Conservation (phyloP, 1,139 yeast genomes). For the Saccharomyces hybrid region DNA sequence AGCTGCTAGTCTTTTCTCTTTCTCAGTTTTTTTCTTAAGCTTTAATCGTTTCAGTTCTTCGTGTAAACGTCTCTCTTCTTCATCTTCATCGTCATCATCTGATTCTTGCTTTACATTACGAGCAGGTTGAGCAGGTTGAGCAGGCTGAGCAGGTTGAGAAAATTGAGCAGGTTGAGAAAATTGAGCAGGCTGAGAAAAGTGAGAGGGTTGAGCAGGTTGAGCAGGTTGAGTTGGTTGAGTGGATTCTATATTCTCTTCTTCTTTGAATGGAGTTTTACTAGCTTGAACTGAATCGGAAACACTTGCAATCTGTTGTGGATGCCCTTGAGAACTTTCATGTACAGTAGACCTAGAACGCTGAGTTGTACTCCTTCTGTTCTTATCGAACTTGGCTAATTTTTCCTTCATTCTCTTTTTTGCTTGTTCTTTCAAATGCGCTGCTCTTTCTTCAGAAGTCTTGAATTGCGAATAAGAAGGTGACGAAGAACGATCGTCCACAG, state of each 20-base stretch:
- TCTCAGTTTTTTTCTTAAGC: slow-evolving; percentile 47
- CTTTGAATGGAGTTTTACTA: slow-evolving; percentile 3
- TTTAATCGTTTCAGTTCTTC: slow-evolving; percentile 36
- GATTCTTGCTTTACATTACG: background rate
- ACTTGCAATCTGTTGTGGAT: background rate
- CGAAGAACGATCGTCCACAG: slow-evolving; percentile 1
- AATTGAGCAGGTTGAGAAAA: background rate
- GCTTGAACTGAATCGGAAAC: background rate
- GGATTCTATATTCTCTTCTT: background rate
- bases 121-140: background rate
- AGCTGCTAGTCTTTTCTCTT: slow-evolving; percentile 29
- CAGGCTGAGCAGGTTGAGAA: background rate
- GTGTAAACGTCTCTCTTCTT: slow-evolving; percentile 34
- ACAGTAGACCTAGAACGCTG: slow-evolving; percentile 8
- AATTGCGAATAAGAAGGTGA: slow-evolving; percentile 22
- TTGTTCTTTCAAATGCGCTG: slow-evolving; percentile 80
- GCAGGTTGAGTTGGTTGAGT: background rate
- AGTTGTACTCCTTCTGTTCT: slow-evolving; percentile 37
- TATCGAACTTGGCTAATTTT: slow-evolving; percentile 77
- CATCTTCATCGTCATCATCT: slow-evolving; percentile 29
- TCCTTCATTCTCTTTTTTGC: slow-evolving; percentile 89
- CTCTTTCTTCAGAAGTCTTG: slow-evolving; percentile 54
- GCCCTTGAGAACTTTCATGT: background rate
- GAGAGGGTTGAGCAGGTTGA: background rate
- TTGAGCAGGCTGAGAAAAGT: background rate